These are phyloP conservation scores for Platanus orientalis DNA, from an alignment of 164 flowering plant species.

Conservation along the genomic window DNA sequence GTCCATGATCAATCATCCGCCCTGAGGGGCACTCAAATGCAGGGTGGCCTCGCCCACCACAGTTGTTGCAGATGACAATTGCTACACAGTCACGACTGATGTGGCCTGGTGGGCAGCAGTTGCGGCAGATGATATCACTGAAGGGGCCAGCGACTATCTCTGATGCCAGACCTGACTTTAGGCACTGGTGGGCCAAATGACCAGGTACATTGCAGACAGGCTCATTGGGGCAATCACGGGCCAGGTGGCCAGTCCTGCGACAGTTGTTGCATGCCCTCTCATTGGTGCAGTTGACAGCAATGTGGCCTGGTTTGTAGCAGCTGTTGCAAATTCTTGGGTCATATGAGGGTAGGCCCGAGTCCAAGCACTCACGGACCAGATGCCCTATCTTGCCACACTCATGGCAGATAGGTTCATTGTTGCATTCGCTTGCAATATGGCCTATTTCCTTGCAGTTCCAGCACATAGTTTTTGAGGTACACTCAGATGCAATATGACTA, in stretches of 20 bases:
- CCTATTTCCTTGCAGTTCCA: constrained; percentile 70
- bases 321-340: constrained; percentile 49
- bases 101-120: constrained; percentile 42
- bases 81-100: constrained; percentile 41
- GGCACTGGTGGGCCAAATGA: constrained; percentile 82
- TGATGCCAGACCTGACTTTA: constrained; percentile 33
- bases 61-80: constrained; percentile 38
- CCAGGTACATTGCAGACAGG: constrained; percentile 72
- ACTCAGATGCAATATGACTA: constrained; percentile 65
- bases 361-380: constrained; percentile 38
- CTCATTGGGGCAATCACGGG: constrained; percentile 53
- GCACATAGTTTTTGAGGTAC: constrained; percentile 49
- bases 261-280: constrained; percentile 56
- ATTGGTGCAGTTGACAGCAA: constrained; percentile 45
- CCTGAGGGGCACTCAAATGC: constrained; percentile 48
- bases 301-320: constrained; percentile 51
- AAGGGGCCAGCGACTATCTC: constrained; percentile 32
- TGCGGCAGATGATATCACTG: constrained; percentile 36
- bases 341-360: constrained; percentile 25
- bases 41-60: constrained; percentile 49
- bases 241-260: constrained; percentile 53
- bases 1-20: constrained; percentile 25
- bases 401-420: constrained; percentile 59
- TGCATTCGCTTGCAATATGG: constrained; percentile 53
- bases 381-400: constrained; percentile 58